Percentiles rank a stretch among this genome's conserved stretches.
These are phyloP conservation scores for Insectozyma bohioensis DNA, from an alignment of 1,139 yeast genomes.

Conservation along the genomic window DNA sequence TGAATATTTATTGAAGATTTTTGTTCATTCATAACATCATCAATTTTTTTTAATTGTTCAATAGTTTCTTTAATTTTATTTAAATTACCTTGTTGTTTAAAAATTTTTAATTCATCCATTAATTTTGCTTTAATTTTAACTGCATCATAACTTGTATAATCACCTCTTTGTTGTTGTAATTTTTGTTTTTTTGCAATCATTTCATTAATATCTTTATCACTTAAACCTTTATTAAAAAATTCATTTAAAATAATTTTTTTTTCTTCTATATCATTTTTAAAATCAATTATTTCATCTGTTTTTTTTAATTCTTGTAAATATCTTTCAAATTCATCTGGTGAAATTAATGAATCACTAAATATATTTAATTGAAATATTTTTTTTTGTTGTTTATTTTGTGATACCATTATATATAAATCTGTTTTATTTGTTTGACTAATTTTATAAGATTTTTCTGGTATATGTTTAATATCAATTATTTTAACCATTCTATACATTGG, in stretches of 20 bases:
- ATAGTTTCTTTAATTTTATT: constrained; percentile 54
- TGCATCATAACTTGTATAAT: constrained; percentile 60
- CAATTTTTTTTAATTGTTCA: constrained; percentile 43
- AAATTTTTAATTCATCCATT: constrained; percentile 74
- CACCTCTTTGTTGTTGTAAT: constrained; percentile 38
- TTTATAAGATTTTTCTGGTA: constrained; percentile 56
- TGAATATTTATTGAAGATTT: constrained; percentile 9
- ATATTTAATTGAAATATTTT: constrained; percentile 73
- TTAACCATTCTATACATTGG: constrained; percentile 84
- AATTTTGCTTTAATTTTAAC: constrained; percentile 75
- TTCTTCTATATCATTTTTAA: constrained; percentile 62
- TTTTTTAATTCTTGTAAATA: constrained; percentile 63
- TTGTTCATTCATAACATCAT: constrained; percentile 23
- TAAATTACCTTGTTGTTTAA: constrained; percentile 62
- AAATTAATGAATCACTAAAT: constrained; percentile 74
- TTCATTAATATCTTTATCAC: constrained; percentile 74
- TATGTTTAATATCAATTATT: constrained; percentile 59
- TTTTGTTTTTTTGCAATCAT: constrained; percentile 72
- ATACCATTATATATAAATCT: constrained; percentile 62
- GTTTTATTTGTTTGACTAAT: constrained; percentile 51
- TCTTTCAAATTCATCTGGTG: constrained; percentile 67
- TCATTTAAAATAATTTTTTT: constrained; percentile 61
- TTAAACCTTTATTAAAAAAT: constrained; percentile 64
- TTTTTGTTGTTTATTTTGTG: constrained; percentile 66
- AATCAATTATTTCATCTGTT: constrained; percentile 61